These are phyloP conservation scores for Iris pallida DNA, from an alignment of 116 monocot genomes.

Conservation along the genomic window DNA sequence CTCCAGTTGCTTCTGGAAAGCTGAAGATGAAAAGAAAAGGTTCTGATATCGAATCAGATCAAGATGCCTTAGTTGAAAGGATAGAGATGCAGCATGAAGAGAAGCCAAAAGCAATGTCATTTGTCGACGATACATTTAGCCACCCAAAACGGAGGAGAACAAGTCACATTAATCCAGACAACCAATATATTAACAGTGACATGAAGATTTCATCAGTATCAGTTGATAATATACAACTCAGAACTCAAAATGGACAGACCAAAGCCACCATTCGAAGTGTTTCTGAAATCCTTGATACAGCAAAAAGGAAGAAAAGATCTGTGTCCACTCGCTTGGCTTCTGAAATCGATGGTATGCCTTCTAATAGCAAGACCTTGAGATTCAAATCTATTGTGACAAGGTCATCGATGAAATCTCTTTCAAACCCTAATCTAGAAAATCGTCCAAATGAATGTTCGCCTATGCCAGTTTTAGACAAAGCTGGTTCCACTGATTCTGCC, in stretches of 20 bases:
- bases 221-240: slow-evolving; percentile 3
- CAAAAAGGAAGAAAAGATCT: slow-evolving; percentile 35
- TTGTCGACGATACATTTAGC: not conserved
- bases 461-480: slow-evolving; percentile 1
- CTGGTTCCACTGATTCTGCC: slow-evolving; percentile 8
- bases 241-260: slow-evolving; percentile 11
- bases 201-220: slow-evolving; percentile 9
- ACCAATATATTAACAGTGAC: not conserved
- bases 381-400: slow-evolving; percentile 18
- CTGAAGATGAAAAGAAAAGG: slow-evolving; percentile 6
- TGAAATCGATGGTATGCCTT: slow-evolving; percentile 4
- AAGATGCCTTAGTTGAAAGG: slow-evolving; percentile 1
- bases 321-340: slow-evolving; percentile 8
- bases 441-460: not conserved
- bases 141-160: slow-evolving; percentile 50
- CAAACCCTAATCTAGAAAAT: slow-evolving; percentile 7
- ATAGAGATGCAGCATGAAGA: not conserved
- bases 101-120: slow-evolving; percentile 5
- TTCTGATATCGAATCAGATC: slow-evolving; percentile 12
- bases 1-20: slow-evolving; percentile 15
- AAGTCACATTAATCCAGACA: slow-evolving; percentile 2
- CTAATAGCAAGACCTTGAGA: slow-evolving; percentile 7
- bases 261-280: slow-evolving; percentile 33
- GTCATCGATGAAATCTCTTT: slow-evolving; percentile 15
- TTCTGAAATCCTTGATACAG: slow-evolving; percentile 31